Conservation (phyloP, 805 yeast genomes). For the Nakazawaea pomicola region DNA sequence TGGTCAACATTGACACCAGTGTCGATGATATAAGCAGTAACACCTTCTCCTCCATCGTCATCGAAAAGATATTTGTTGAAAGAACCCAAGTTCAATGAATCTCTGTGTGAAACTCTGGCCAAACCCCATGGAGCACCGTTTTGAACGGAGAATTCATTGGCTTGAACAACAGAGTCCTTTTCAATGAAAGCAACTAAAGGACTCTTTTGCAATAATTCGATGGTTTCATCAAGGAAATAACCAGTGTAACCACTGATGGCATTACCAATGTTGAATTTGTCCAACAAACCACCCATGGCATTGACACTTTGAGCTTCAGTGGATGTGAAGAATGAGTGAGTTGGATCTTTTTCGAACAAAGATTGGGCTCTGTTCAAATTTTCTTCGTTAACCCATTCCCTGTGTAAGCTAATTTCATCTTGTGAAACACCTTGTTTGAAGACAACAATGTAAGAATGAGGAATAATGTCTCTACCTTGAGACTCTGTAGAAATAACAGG, state of each 20-base stretch:
- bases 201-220: constrained; percentile 59
- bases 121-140: constrained; percentile 94
- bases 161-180: constrained; percentile 65
- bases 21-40: constrained; percentile 82
- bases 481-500: constrained; percentile 43
- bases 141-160: constrained; percentile 62
- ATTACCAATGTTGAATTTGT: constrained; percentile 49
- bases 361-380: constrained; percentile 40
- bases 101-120: constrained; percentile 83
- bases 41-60: constrained; percentile 74
- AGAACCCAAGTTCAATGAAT: constrained; percentile 59
- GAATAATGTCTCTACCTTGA: constrained; percentile 44
- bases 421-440: constrained; percentile 61
- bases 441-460: constrained; percentile 80
- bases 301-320: constrained; percentile 18
- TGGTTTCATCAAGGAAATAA: constrained; percentile 66
- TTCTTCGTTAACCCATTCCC: constrained; percentile 54
- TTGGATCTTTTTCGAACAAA: constrained; percentile 27
- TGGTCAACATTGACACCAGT: constrained; percentile 81
- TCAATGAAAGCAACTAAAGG: constrained; percentile 61
- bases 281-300: constrained; percentile 48
- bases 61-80: constrained; percentile 73
- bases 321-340: constrained; percentile 34
- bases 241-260: constrained; percentile 79
- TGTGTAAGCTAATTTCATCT: constrained; percentile 58